Evolutionary conservation across 2,329 filamentous ascomycete genomes (phyloP).

Genomic region (Colletotrichum gigasporum): DNA sequence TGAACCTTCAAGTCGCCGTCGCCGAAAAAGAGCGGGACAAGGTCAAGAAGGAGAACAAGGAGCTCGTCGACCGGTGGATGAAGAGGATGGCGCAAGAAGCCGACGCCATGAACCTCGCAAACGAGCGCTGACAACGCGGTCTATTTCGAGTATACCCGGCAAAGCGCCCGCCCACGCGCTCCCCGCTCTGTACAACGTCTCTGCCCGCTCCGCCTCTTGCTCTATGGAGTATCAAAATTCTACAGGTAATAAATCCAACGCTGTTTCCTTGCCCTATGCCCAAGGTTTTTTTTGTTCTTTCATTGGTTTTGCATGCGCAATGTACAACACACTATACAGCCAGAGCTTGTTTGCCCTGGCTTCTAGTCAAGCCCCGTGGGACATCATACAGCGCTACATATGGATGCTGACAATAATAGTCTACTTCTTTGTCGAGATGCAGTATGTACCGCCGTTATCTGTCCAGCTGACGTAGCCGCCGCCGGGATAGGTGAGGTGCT

Average conservation of each 20-base stretch:
- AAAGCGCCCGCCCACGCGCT: not conserved
- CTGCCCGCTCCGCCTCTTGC: no score
- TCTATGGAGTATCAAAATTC: constrained; percentile 31
- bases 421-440: constrained; percentile 82
- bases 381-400: constrained; percentile 26
- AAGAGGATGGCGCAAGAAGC: constrained; percentile 85
- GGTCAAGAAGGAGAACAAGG: constrained; percentile 84
- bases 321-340: constrained; percentile 13
- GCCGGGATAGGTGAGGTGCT: constrained; percentile 69
- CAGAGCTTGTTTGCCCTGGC: not conserved
- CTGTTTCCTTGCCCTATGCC: constrained; percentile 26
- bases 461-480: constrained; percentile 89
- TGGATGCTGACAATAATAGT: constrained; percentile 38
- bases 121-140: constrained; percentile 49
- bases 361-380: constrained; percentile 23
- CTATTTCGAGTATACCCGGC: constrained; percentile 4
- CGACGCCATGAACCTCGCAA: constrained; percentile 81
- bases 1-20: constrained; percentile 89
- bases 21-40: constrained; percentile 79
- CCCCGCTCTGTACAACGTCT: no score
- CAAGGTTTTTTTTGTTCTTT: not conserved
- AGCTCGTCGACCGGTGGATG: constrained; percentile 93
- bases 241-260: constrained; percentile 32
- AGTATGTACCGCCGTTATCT: constrained; percentile 84
- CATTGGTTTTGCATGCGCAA: not conserved